A percentile compares a stretch with the other conserved stretches of the same genome.
Conservation (phyloP, 75 land plant genomes). For the Pseudotsuga menziesii region DNA sequence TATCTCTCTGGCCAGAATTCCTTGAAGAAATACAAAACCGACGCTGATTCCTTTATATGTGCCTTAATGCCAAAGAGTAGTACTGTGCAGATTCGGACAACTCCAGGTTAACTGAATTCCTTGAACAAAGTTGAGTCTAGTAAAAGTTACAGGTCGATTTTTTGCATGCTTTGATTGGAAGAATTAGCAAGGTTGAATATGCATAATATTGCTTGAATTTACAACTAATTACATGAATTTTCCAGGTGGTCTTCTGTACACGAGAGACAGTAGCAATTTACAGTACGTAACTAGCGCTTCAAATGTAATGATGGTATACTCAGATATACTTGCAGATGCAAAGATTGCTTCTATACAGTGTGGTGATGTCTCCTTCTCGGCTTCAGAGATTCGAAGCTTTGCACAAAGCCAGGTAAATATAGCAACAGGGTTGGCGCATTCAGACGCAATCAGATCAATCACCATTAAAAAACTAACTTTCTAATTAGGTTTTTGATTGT, state of each 20-base stretch:
- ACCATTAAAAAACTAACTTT: not conserved
- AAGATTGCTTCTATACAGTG: not conserved
- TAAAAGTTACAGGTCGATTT: not conserved
- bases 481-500: not conserved
- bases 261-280: slow-evolving; percentile 41
- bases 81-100: slow-evolving; percentile 13
- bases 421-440: not conserved
- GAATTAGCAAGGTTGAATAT: not conserved
- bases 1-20: slow-evolving; percentile 11
- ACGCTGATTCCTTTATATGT: slow-evolving; percentile 51
- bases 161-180: not conserved
- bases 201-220: not conserved
- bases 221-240: not conserved
- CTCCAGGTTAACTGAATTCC: slow-evolving; percentile 13
- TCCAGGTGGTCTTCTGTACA: slow-evolving; percentile 72
- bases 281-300: slow-evolving; percentile 29
- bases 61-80: slow-evolving; percentile 39
- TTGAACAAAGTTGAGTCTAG: not conserved
- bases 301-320: slow-evolving; percentile 10
- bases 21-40: slow-evolving; percentile 36
- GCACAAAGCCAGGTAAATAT: slow-evolving; percentile 12
- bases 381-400: not conserved
- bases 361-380: not conserved
- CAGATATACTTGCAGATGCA: slow-evolving; percentile 2
- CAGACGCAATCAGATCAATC: not conserved